These are phyloP conservation scores for Pythium folliculosum DNA, from an alignment of 352 stramenopile genomes.

Conservation along the genomic window DNA sequence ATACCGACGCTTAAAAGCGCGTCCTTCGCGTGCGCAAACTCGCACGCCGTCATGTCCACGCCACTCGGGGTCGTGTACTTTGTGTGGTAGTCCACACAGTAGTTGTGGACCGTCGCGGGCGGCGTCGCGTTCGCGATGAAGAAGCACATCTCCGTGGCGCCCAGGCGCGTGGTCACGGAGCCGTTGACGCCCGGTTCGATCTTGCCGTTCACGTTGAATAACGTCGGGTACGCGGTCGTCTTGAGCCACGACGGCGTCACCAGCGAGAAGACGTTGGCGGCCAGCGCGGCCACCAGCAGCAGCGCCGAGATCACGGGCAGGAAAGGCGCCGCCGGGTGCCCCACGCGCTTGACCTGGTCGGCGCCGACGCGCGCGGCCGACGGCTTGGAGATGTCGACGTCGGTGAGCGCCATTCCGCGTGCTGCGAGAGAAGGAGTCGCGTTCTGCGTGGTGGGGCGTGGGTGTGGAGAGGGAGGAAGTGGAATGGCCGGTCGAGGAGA, in stretches of 20 bases:
- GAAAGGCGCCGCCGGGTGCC: slow-evolving; percentile 3
- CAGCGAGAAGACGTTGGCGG: slow-evolving; percentile 6
- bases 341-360: neutral
- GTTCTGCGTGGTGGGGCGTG: neutral
- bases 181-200: slow-evolving; percentile 7
- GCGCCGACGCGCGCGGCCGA: neutral
- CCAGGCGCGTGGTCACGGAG: slow-evolving; percentile 5
- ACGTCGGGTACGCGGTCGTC: slow-evolving; percentile 13
- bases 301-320: slow-evolving; percentile 10
- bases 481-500: neutral
- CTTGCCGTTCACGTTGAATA: slow-evolving; percentile 6
- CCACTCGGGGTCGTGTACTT: neutral
- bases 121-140: slow-evolving; percentile 5
- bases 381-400: slow-evolving; percentile 11
- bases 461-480: neutral
- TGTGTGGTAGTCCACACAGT: neutral
- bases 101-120: neutral
- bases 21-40: neutral
- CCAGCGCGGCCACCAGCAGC: slow-evolving; percentile 2
- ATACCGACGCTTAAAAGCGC: neutral
- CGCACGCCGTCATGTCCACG: slow-evolving; percentile 3
- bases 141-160: slow-evolving; percentile 12
- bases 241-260: slow-evolving; percentile 14
- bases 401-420: slow-evolving; percentile 2
- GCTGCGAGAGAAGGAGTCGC: too few species aligned